Base-by-base conservation (phyloP, 495 filamentous ascomycete genomes). In the Achaetomiella virescens region DNA sequence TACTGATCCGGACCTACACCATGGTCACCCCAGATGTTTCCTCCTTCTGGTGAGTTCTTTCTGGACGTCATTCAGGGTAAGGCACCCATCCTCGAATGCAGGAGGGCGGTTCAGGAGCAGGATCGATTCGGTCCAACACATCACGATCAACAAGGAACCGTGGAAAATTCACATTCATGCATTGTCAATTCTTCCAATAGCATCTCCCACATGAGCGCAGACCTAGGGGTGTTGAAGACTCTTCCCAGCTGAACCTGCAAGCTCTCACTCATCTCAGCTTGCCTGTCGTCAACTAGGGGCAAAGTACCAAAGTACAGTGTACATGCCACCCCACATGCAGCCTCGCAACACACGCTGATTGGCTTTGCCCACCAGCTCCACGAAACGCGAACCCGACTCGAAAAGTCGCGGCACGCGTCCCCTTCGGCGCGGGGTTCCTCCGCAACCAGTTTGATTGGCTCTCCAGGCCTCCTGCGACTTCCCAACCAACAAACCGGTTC, bases 321-420 rank as follows among this genome's bases (percentile, higher is more conserved):
- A 6, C 36, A 14, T 38, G 6, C 38, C 17, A 4, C 41, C 20
- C 41, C 41, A 43, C 41, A 5, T 20, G 6, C 41, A 6, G 2
- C 14, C 22, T n/a, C 9, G 2, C 6, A 29, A 24, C 27, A 15
- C 45, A 10, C 25, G 33, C 9, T 59, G 51, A 49, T 64, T 61
- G 55, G 60, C 41, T 27, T 14, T 2, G 29, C 36, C 1, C 25
- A 9, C 20, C 38, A 2, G 5, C 49, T 37, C 41, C 29, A 37
- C 31, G 18, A 29, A 52, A 58, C 60, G 48, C 60, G 55, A 58
- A 61, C 53, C 48, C n/a, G 10, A 31, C 59, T 54, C 60, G 55
- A 62, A 62, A 62, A 62, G 40, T 62, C 60, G 54, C 60, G 60
- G 35, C 24, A 40, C 51, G 46, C 56, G 55, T 50, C 18, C 33